Conservation (phyloP, 2,329 filamentous ascomycete species). For the Pestalotiopsis sp. region DNA sequence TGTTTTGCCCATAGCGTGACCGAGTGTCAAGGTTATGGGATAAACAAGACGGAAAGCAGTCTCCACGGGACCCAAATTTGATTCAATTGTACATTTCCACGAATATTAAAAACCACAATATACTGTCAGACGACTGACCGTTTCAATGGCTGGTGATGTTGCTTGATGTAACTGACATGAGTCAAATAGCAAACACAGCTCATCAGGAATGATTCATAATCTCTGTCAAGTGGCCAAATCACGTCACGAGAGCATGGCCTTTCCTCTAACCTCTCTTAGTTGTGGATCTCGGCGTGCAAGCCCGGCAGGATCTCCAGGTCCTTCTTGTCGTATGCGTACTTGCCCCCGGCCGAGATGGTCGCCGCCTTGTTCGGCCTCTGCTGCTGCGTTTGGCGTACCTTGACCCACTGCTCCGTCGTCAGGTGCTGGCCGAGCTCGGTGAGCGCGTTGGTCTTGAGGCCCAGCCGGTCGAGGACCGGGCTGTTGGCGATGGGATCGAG, state of each 20-base stretch:
- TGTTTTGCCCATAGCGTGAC: no score
- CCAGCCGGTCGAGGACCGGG: constrained; percentile 37
- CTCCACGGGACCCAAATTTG: no score
- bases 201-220: no score
- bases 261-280: constrained; percentile 18
- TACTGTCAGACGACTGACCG: not conserved
- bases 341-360: constrained; percentile 38
- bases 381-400: constrained; percentile 43
- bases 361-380: constrained; percentile 37
- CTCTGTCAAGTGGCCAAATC: no score
- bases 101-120: not conserved
- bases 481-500: constrained; percentile 40
- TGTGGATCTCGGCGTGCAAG: constrained; percentile 41
- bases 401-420: constrained; percentile 43
- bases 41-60: no score
- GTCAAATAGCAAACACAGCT: no score
- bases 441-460: constrained; percentile 38
- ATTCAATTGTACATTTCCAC: no score
- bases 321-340: constrained; percentile 36
- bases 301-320: constrained; percentile 45
- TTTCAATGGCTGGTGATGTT: not conserved
- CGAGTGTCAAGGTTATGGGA: no score
- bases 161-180: not conserved
- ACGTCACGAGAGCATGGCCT: no score
- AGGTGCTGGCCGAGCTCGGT: constrained; percentile 42